Conservation (phyloP, 176 grass and related monocot species). For the Rhynchospora breviuscula region DNA sequence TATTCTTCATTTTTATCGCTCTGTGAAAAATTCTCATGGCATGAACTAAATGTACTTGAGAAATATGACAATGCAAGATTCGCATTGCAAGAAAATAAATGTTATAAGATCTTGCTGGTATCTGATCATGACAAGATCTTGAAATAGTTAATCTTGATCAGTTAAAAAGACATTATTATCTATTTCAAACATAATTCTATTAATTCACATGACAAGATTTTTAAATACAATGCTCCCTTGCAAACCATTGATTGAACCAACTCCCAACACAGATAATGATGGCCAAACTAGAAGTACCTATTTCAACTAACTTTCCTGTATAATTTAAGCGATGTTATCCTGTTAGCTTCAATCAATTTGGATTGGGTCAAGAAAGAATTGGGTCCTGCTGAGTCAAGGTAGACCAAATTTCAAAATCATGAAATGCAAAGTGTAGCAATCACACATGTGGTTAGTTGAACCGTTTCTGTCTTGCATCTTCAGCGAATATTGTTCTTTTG, state of each 20-base stretch:
- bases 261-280: slow-evolving; percentile 21
- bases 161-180: background rate
- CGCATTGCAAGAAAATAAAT: background rate
- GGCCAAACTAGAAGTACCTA: slow-evolving; percentile 1
- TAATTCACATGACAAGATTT: slow-evolving; percentile 3
- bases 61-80: slow-evolving; percentile 2
- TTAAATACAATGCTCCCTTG: background rate
- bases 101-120: background rate
- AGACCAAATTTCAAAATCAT: slow-evolving; percentile 28
- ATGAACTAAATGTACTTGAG: background rate
- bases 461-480: slow-evolving; percentile 22
- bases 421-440: background rate
- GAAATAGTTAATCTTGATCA: no score
- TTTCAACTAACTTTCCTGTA: slow-evolving; percentile 18
- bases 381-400: slow-evolving; percentile 7
- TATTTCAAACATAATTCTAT: background rate
- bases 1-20: background rate
- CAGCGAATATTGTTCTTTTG: background rate
- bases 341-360: background rate
- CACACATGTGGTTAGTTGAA: slow-evolving; percentile 15
- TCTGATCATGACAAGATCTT: no score
- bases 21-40: background rate
- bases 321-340: background rate
- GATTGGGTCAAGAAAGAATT: background rate
- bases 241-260: background rate